Percentiles rank a stretch among this genome's conserved stretches.
These are phyloP conservation scores for Picochlorum sp. DNA, from an alignment of 139 green algal species.

Conservation along the genomic window DNA sequence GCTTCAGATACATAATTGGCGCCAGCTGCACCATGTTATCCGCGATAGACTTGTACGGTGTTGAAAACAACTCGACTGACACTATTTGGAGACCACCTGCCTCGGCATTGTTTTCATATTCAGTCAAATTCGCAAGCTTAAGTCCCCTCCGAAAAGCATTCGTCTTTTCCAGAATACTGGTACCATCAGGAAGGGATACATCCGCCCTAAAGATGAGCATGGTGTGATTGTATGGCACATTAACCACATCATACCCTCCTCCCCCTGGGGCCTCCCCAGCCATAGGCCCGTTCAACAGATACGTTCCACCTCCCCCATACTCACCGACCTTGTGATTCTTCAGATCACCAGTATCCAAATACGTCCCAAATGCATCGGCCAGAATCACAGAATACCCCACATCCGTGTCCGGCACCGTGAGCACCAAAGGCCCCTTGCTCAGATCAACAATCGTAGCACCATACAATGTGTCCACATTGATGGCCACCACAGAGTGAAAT, in stretches of 20 bases:
- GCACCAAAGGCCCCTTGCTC: neutral
- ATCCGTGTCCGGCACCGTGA: neutral
- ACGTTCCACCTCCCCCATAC: too few species aligned
- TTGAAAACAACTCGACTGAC: neutral
- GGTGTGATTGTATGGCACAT: neutral
- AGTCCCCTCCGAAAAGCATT: neutral
- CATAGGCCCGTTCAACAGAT: too few species aligned
- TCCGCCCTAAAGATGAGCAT: neutral
- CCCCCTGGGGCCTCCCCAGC: too few species aligned
- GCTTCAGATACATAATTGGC: neutral
- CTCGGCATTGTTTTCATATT: neutral
- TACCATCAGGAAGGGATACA: slow-evolving; percentile 2
- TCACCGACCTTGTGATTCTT: too few species aligned
- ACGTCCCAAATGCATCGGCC: neutral
- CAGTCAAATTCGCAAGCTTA: neutral
- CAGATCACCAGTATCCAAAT: neutral
- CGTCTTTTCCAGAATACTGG: neutral
- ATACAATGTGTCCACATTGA: neutral
- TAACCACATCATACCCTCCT: neutral
- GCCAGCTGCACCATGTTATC: neutral
- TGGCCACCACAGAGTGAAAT: neutral
- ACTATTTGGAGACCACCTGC: neutral
- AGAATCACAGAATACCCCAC: neutral
- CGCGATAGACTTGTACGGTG: neutral
- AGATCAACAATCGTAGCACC: neutral